Evolutionary conservation across 163 green algal genomes (phyloP).

Genomic region (Chloroidium sp.): DNA sequence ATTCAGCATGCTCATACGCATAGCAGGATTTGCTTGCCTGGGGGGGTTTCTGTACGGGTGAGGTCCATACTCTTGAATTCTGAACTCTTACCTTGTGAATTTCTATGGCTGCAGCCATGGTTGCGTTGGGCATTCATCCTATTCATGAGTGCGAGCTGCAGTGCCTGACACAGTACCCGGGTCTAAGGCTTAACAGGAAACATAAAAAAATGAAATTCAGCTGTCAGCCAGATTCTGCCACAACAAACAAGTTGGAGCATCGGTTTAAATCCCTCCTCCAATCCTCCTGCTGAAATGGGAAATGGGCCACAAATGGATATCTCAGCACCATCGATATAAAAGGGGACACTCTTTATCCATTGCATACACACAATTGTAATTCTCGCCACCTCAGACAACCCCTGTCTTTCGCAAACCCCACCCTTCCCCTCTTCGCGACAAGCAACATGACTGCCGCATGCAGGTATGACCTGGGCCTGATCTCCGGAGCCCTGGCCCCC

Average conservation of each 20-base stretch:
- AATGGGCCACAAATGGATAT: not conserved
- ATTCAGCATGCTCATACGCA: slow-evolving; percentile 37
- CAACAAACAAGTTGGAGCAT: no score
- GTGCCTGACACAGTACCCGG: no score
- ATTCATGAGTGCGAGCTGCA: no score
- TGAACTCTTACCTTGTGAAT: slow-evolving; percentile 3
- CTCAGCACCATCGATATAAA: not conserved
- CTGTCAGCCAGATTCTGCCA: no score
- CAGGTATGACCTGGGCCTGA: slow-evolving; percentile 69
- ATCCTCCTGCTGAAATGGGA: no score
- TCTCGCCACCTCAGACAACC: not conserved
- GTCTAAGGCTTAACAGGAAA: no score
- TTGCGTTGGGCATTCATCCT: no score
- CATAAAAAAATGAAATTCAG: no score
- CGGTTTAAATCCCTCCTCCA: no score
- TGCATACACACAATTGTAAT: not conserved
- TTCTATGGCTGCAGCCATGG: not conserved
- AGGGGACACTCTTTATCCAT: not conserved
- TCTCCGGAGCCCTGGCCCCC: slow-evolving; percentile 64
- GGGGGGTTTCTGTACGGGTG: slow-evolving; percentile 80
- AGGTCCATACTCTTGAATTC: slow-evolving; percentile 23
- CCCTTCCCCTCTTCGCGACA: not conserved
- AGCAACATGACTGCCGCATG: not conserved
- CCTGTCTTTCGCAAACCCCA: no score
- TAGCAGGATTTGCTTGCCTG: slow-evolving; percentile 54